These are phyloP conservation scores for Bondarzewia mesenterica DNA, from an alignment of 1,284 basidiomycete genomes.

Conservation along the genomic window DNA sequence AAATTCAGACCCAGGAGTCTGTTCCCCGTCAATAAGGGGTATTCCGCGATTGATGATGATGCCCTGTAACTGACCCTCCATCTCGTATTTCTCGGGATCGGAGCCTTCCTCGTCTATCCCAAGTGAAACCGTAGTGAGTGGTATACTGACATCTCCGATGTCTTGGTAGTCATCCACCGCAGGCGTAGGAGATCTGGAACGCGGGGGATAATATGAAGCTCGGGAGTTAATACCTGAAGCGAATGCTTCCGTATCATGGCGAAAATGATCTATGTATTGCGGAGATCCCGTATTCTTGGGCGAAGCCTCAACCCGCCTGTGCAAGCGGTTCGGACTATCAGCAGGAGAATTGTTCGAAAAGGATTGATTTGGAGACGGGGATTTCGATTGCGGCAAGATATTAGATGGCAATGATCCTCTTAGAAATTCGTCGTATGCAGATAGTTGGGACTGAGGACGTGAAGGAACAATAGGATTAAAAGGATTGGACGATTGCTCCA, in stretches of 20 bases:
- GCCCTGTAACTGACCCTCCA: slow-evolving; percentile 1
- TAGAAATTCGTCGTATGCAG: background rate
- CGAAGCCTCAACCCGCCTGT: slow-evolving; percentile 7
- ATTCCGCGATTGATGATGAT: slow-evolving; percentile 4
- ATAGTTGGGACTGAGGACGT: slow-evolving; percentile 11
- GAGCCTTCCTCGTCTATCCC: slow-evolving; percentile 3
- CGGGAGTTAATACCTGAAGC: slow-evolving; percentile 50
- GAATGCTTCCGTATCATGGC: slow-evolving; percentile 55
- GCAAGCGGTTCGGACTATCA: slow-evolving; percentile 5
- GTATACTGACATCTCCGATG: slow-evolving; percentile 42
- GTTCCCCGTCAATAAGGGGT: slow-evolving; percentile 13
- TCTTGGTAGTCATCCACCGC: slow-evolving; percentile 59
- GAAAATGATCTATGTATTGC: slow-evolving; percentile 23
- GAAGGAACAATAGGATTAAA: background rate
- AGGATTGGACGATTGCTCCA: background rate
- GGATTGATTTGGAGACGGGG: background rate
- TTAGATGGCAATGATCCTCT: background rate
- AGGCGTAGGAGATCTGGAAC: slow-evolving; percentile 68
- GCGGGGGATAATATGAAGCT: slow-evolving; percentile 36
- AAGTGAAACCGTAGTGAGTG: slow-evolving; percentile 33
- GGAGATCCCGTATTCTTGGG: slow-evolving; percentile 8
- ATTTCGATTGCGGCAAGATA: background rate
- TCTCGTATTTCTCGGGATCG: slow-evolving; percentile 1
- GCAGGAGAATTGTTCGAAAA: background rate
- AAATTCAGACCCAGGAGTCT: slow-evolving; percentile 11